These are phyloP conservation scores for Alternaria infectoria DNA, from an alignment of 2,329 filamentous ascomycete species.

Conservation along the genomic window DNA sequence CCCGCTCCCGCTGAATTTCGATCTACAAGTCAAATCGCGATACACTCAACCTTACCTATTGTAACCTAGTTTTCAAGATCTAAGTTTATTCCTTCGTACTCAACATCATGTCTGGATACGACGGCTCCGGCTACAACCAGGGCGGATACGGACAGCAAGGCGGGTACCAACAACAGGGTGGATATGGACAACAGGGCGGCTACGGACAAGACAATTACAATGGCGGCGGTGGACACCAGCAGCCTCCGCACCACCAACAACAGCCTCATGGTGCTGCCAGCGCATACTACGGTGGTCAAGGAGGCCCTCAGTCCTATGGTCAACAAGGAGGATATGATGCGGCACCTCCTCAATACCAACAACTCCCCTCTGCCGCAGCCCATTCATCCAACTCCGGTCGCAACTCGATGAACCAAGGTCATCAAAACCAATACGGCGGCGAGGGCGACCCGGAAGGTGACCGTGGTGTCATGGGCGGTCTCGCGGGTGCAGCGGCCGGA, in stretches of 20 bases:
- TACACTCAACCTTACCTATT: neutral
- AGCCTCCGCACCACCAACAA: constrained; percentile 6
- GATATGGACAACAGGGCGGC: constrained; percentile 7
- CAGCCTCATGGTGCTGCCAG: constrained; percentile 13
- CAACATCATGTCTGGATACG: constrained; percentile 19
- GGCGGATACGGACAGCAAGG: neutral
- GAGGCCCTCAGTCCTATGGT: constrained; percentile 12
- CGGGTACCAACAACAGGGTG: neutral
- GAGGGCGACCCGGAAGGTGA: constrained; percentile 30
- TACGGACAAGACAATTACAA: constrained; percentile 13
- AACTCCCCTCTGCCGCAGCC: constrained; percentile 25
- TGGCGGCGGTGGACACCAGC: constrained; percentile 16
- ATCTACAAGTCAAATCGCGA: neutral
- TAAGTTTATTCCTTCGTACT: neutral
- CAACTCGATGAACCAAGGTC: constrained; percentile 30
- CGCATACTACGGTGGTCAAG: constrained; percentile 20
- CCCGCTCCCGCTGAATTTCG: neutral
- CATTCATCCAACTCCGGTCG: constrained; percentile 31
- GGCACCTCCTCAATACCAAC: constrained; percentile 19
- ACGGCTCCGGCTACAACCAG: constrained; percentile 9
- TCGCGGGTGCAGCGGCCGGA: constrained; percentile 35
- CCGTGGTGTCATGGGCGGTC: constrained; percentile 34
- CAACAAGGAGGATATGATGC: constrained; percentile 14
- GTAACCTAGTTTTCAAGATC: neutral
- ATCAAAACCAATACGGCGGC: constrained; percentile 30